Percentiles rank a stretch among this genome's conserved stretches.
Evolutionary conservation across 2,329 filamentous ascomycete species (phyloP).

Genomic region (Verticillium nonalfalfae): DNA sequence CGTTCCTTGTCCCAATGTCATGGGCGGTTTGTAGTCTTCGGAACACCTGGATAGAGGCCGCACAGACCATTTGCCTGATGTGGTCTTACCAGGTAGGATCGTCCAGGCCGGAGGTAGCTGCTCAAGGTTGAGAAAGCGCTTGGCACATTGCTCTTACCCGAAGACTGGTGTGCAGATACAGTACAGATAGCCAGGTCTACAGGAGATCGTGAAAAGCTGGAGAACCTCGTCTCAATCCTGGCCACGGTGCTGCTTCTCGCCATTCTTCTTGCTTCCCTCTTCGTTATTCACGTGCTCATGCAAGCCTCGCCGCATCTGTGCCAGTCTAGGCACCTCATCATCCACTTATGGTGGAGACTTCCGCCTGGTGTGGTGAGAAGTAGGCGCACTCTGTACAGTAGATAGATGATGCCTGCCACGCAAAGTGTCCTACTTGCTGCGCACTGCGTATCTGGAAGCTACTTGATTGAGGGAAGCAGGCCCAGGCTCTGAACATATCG

Average conservation of each 20-base stretch:
- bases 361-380: background rate
- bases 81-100: too few species aligned
- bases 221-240: background rate
- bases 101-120: too few species aligned
- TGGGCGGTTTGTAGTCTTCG: too few species aligned
- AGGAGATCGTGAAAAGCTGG: too few species aligned
- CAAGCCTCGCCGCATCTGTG: background rate
- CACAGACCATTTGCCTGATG: too few species aligned
- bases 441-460: background rate
- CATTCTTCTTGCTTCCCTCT: background rate
- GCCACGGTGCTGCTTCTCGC: background rate
- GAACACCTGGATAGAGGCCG: too few species aligned
- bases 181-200: too few species aligned
- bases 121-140: too few species aligned
- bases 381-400: background rate
- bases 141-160: too few species aligned
- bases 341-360: background rate
- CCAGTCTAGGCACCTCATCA: background rate
- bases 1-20: background rate
- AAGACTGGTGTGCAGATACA: too few species aligned
- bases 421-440: too few species aligned
- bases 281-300: background rate
- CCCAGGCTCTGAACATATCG: background rate
- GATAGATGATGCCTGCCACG: too few species aligned
- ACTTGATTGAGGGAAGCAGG: background rate